These are phyloP conservation scores for Citrus cavaleriei DNA, from an alignment of 345 rosid species.

Conservation along the genomic window DNA sequence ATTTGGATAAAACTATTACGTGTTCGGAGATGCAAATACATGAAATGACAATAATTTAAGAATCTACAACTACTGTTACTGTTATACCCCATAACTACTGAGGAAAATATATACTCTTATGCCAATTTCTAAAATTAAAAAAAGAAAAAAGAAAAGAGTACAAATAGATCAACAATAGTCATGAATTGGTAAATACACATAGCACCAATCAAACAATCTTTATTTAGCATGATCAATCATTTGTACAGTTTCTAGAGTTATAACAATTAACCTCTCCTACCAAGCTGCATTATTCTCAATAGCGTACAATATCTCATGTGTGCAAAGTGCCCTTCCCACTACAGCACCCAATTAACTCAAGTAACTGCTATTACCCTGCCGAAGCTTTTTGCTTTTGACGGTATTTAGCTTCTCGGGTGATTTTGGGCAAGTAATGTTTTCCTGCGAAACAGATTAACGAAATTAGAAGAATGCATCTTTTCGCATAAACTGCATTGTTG, in stretches of 20 bases:
- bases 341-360: not conserved
- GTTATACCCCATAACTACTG: not conserved
- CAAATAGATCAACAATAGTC: not conserved
- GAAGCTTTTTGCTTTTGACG: conserved; percentile 47
- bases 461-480: not conserved
- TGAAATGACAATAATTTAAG: not conserved
- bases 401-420: conserved; percentile 84
- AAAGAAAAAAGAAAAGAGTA: not conserved
- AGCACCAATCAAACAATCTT: not conserved
- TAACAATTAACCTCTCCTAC: not conserved
- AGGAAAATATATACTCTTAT: not conserved
- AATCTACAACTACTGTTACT: not conserved
- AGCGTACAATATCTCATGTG: not conserved
- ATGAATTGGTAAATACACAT: not conserved
- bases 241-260: not conserved
- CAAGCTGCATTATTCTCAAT: not conserved
- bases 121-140: not conserved
- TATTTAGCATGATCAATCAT: not conserved
- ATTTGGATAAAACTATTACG: not conserved
- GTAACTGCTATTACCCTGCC: conserved; percentile 43
- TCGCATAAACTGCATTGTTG: not conserved
- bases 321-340: not conserved
- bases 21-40: not conserved
- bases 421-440: conserved; percentile 71
- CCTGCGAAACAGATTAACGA: conserved; percentile 38